phyloP scores from a whole-genome alignment of 305 asterid species.

The Solanum hybrid region DNA sequence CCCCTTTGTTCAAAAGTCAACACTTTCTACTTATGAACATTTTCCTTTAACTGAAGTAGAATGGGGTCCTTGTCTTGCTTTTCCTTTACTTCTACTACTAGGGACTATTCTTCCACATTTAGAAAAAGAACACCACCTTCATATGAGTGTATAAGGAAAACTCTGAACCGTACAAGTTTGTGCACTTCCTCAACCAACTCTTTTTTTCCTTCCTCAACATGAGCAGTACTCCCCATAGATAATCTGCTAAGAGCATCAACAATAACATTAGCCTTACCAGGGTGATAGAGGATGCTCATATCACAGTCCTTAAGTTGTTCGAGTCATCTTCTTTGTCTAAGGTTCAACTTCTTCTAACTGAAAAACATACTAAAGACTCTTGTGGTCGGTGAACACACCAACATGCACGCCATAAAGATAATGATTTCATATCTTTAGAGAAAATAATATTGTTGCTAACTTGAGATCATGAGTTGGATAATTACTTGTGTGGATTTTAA shows the following conservation, averaged over 20 bases:
- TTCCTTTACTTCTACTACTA: neutral
- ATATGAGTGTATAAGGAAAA: neutral
- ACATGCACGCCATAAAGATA: neutral
- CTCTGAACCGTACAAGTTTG: neutral
- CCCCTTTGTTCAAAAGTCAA: neutral
- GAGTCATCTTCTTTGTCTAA: neutral
- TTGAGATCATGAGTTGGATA: neutral
- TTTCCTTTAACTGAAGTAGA: neutral
- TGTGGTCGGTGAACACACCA: neutral
- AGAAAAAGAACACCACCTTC: neutral
- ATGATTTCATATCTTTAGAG: neutral
- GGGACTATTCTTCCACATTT: neutral
- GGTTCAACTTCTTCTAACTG: neutral
- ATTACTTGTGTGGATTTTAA: neutral
- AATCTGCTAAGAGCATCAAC: neutral
- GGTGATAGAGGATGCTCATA: neutral
- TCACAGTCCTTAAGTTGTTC: neutral
- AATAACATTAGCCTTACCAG: neutral
- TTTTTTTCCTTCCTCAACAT: neutral
- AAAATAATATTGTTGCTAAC: neutral
- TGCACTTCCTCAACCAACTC: neutral
- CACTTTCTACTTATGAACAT: neutral
- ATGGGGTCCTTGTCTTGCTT: neutral
- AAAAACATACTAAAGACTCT: neutral
- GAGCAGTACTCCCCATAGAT: neutral